These are phyloP conservation scores for Tricholoma hemisulphureum DNA, from an alignment of 768 basidiomycete genomes.

Conservation along the genomic window DNA sequence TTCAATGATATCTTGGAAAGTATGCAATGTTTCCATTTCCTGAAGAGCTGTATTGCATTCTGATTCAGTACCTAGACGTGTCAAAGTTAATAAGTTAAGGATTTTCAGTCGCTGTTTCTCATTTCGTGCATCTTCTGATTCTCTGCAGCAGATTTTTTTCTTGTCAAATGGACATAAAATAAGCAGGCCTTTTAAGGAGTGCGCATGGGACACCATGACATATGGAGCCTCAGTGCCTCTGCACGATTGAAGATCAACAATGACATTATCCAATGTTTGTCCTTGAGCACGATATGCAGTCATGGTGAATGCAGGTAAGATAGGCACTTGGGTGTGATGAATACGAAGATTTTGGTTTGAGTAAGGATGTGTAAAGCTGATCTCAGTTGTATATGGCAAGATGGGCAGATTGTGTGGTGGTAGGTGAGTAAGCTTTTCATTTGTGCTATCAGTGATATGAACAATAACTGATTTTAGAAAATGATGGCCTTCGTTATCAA, in stretches of 20 bases:
- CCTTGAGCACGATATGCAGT: conserved; percentile 43
- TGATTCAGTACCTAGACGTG: not conserved
- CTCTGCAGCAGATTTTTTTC: conserved; percentile 7
- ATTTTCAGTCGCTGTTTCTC: conserved; percentile 6
- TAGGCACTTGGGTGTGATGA: conserved; percentile 31
- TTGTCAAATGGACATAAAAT: conserved; percentile 22
- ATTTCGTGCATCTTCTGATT: conserved; percentile 8
- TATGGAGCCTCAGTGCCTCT: conserved; percentile 35
- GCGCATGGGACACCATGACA: conserved; percentile 40
- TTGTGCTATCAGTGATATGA: not conserved
- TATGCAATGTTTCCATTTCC: not conserved
- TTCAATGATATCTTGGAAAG: not conserved
- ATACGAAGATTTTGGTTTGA: not conserved
- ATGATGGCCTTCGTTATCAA: not conserved
- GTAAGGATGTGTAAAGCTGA: conserved; percentile 2
- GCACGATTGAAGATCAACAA: conserved; percentile 34
- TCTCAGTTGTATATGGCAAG: not conserved
- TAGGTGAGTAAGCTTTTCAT: not conserved
- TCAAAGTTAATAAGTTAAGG: not conserved
- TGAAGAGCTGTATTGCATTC: not conserved
- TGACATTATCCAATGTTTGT: conserved; percentile 26
- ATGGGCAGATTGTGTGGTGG: not conserved
- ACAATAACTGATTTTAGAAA: not conserved
- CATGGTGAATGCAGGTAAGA: conserved; percentile 38
- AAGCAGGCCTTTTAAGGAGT: conserved; percentile 25